Conservation (phyloP, 2,329 filamentous ascomycete genomes). For the Xylariaceae sp. region DNA sequence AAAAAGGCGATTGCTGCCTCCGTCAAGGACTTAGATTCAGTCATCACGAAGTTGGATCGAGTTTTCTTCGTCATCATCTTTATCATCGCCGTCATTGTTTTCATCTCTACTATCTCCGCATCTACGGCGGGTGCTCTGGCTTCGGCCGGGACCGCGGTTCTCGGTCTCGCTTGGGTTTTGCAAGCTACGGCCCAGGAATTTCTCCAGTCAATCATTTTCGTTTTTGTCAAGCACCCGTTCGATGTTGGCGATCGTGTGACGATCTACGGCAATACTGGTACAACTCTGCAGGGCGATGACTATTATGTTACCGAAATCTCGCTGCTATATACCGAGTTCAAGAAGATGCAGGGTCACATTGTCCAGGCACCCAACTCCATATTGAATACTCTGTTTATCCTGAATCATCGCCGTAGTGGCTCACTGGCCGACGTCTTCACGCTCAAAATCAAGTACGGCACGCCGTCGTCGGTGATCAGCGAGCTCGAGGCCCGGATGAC, state of each 20-base stretch:
- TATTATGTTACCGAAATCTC: conserved; percentile 97
- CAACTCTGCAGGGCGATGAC: conserved; percentile 80
- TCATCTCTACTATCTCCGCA: conserved; percentile 86
- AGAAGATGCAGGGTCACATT: conserved; percentile 97
- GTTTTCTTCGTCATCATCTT: conserved; percentile 88
- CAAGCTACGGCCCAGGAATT: conserved; percentile 94
- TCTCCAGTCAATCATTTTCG: conserved; percentile 90
- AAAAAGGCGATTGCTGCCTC: conserved; percentile 95
- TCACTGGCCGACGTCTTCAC: conserved; percentile 85
- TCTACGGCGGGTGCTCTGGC: conserved; percentile 92
- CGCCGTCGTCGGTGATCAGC: conserved; percentile 80
- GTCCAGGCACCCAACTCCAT: conserved; percentile 96
- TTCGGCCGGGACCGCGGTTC: conserved; percentile 83
- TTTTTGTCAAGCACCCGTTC: conserved; percentile 97
- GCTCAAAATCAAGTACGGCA: conserved; percentile 87
- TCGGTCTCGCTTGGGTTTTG: conserved; percentile 91
- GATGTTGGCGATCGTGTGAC: conserved; percentile 94
- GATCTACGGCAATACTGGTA: conserved; percentile 88
- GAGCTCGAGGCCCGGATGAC: conserved; percentile 79
- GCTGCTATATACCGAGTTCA: conserved; percentile 93
- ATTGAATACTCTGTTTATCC: conserved; percentile 90
- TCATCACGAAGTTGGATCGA: conserved; percentile 86
- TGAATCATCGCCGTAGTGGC: conserved; percentile 91
- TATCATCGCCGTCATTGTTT: conserved; percentile 82
- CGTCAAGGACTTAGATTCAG: conserved; percentile 91